phyloP scores from a whole-genome alignment of 2,329 filamentous ascomycete genomes.

The Diplocarpon rosae region DNA sequence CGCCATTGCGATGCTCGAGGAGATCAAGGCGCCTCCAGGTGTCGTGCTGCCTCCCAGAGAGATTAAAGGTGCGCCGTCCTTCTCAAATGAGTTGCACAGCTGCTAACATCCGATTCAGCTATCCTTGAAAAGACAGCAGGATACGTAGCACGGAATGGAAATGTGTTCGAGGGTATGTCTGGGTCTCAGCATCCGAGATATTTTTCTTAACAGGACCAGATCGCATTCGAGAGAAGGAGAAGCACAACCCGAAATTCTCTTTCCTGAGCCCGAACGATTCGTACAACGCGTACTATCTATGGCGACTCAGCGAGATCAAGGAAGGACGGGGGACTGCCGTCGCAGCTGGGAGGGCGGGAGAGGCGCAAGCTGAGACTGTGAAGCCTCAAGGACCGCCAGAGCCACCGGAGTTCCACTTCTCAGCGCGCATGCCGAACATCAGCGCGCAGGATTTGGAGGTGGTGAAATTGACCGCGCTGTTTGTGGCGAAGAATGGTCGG shows the following conservation, averaged over 20 bases:
- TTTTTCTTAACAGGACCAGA: slow-evolving; percentile 36
- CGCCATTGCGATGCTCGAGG: slow-evolving; percentile 44
- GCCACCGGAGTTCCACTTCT: slow-evolving; percentile 83
- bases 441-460: slow-evolving; percentile 82
- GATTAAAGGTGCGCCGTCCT: slow-evolving; percentile 47
- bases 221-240: slow-evolving; percentile 75
- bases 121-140: slow-evolving; percentile 91
- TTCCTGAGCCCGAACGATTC: slow-evolving; percentile 73
- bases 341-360: slow-evolving; percentile 61
- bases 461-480: slow-evolving; percentile 70
- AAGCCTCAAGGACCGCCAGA: slow-evolving; percentile 75
- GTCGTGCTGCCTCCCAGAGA: slow-evolving; percentile 76
- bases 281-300: slow-evolving; percentile 81
- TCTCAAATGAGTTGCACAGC: slow-evolving; percentile 25
- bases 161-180: slow-evolving; percentile 45
- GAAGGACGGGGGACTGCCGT: slow-evolving; percentile 72
- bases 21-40: slow-evolving; percentile 68
- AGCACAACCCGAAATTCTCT: slow-evolving; percentile 77
- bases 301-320: slow-evolving; percentile 78
- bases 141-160: slow-evolving; percentile 64
- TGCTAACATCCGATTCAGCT: slow-evolving; percentile 29
- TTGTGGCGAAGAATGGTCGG: slow-evolving; percentile 85
- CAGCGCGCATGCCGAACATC: slow-evolving; percentile 93
- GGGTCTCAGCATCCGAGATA: not conserved
- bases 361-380: slow-evolving; percentile 43